Evolutionary conservation across 2,329 filamentous ascomycete species (phyloP), one percentile per base, ranked within the genome.

Genomic region (Alternaria ventricosa): DNA sequence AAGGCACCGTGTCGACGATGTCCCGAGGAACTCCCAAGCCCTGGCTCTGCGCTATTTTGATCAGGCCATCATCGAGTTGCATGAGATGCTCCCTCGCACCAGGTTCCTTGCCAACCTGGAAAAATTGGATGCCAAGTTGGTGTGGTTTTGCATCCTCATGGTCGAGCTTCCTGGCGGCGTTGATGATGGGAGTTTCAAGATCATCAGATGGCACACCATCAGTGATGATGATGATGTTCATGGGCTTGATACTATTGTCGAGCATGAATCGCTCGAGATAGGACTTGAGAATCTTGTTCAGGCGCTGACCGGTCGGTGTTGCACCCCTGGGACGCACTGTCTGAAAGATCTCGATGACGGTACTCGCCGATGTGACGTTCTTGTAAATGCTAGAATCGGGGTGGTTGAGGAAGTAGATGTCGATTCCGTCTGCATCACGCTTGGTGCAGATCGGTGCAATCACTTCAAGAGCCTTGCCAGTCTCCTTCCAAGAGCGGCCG

Each of bases 111-210:
- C 96, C 95, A 47, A 98, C 92, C 81, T 97, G 95, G 84, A 98
- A 97, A 83, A 98, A 98, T 79, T 98, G 95, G 60, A 98, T 88
- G 33, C 95, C 95, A 9, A 97, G 84, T 82, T 98, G 96, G 84
- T 92, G 92, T 1, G 89, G 86, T 5, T 90, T 88, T 0, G 93
- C 93, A 9, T 89, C 85, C 8, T 91, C 78, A 55, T 80, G 80
- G 73, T 96, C 91, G 30, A 98, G 87, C 74, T 88, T 89, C 78
- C 85, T 86, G 0, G 94, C 95, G 1, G 87, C 84, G 4, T 81
- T 78, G 44, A 92, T 83, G 51, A 98, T 88, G 15, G 69, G 63
- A 8, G 84, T 84, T 78, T 94, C 91, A 0, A 91, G 89, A 68
- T 97, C 92, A 76, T 97, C 94, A 1, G 86, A 89, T 1, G 96